A percentile compares a stretch with the other conserved stretches of the same genome.
These are phyloP conservation scores for Aspergillus clavatus DNA, from an alignment of 2,329 filamentous ascomycete species.

Conservation along the genomic window DNA sequence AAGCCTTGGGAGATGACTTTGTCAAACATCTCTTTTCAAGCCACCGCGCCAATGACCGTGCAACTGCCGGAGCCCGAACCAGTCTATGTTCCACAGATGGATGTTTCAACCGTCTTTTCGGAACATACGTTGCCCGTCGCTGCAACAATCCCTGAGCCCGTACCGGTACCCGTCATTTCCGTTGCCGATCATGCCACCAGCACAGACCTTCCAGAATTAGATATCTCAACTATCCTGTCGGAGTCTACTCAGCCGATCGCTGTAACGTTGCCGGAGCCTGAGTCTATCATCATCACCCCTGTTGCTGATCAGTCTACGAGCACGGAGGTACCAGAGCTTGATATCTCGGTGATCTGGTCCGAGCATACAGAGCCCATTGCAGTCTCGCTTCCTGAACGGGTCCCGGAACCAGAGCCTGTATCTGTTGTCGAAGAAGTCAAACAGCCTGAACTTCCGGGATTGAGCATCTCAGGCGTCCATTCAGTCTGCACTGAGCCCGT, in stretches of 20 bases:
- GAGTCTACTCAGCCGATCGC: conserved; percentile 25
- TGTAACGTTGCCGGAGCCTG: conserved; percentile 10
- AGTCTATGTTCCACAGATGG: conserved; percentile 17
- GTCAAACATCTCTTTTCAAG: conserved; percentile 33
- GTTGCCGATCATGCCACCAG: conserved; percentile 16
- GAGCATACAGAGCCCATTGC: conserved; percentile 24
- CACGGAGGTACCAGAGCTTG: conserved; percentile 14
- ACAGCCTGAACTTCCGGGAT: conserved; percentile 15
- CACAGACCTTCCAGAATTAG: conserved; percentile 15
- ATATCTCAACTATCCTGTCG: conserved; percentile 31
- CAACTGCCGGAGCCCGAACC: conserved; percentile 20
- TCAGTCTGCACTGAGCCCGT: conserved; percentile 32
- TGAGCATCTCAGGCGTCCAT: conserved; percentile 27
- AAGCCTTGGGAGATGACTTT: conserved; percentile 22
- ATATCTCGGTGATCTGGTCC: conserved; percentile 28
- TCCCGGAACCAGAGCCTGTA: conserved; percentile 15
- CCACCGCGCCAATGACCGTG: conserved; percentile 19
- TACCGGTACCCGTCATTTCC: conserved; percentile 12
- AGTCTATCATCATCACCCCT: conserved; percentile 11
- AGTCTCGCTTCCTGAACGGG: conserved; percentile 14
- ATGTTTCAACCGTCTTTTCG: conserved; percentile 15
- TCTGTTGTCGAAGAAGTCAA: conserved; percentile 12
- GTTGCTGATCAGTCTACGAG: conserved; percentile 4
- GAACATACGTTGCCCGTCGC: conserved; percentile 20
- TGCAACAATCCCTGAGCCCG: conserved; percentile 17